These are phyloP conservation scores for Solanum sejunctum DNA, from an alignment of 257 asterid species.

Conservation along the genomic window DNA sequence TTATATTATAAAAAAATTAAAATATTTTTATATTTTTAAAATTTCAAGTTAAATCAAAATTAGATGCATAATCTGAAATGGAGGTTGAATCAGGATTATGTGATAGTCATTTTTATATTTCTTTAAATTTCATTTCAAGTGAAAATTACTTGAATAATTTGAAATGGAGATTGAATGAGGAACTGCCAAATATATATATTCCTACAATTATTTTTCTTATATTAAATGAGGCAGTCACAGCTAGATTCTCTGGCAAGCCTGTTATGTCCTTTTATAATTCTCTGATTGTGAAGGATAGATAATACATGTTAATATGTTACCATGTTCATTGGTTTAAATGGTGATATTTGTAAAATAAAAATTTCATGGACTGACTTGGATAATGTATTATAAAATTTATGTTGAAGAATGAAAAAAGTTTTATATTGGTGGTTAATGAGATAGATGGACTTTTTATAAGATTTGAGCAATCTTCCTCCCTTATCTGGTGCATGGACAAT, in stretches of 20 bases:
- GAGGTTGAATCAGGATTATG: not conserved
- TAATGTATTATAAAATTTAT: not conserved
- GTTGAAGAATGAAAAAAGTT: too few species aligned
- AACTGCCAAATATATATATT: not conserved
- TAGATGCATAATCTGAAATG: too few species aligned
- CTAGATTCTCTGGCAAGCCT: not conserved
- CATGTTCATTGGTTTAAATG: not conserved
- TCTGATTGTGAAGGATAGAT: not conserved
- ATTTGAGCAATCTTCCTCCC: too few species aligned
- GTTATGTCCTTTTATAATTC: not conserved
- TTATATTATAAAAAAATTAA: too few species aligned
- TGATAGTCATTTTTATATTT: too few species aligned
- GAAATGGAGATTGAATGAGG: not conserved
- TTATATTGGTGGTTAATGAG: too few species aligned
- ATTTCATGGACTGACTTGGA: not conserved
- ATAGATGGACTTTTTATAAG: too few species aligned
- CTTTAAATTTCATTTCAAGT: too few species aligned
- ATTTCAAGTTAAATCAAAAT: too few species aligned
- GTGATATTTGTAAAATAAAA: not conserved
- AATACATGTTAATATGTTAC: not conserved
- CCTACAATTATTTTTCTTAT: not conserved
- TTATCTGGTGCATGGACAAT: too few species aligned
- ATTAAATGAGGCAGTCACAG: not conserved
- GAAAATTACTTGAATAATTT: too few species aligned
- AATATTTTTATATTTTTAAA: too few species aligned